Conservation (phyloP, 2,329 filamentous ascomycete genomes). For the Endocalyx cinctus region DNA sequence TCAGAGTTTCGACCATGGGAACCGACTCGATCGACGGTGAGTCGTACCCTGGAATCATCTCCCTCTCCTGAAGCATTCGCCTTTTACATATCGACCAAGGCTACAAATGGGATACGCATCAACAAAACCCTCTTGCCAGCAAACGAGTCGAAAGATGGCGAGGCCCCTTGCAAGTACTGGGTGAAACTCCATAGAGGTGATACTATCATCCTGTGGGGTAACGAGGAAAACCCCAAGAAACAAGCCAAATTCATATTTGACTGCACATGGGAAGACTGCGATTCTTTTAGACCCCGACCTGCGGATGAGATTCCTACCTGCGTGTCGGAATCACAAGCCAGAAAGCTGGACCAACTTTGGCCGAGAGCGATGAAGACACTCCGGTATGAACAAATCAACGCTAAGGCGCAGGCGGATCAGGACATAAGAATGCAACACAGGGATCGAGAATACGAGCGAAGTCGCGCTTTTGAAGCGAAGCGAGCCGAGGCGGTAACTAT, state of each 20-base stretch:
- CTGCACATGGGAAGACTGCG: slow-evolving; percentile 54
- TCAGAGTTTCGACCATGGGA: slow-evolving; percentile 50
- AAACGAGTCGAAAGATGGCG: slow-evolving; percentile 48
- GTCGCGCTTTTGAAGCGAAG: slow-evolving; percentile 43
- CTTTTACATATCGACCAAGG: slow-evolving; percentile 76
- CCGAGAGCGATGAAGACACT: slow-evolving; percentile 40
- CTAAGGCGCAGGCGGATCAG: slow-evolving; percentile 41
- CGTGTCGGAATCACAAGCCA: slow-evolving; percentile 35
- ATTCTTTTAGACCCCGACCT: slow-evolving; percentile 40
- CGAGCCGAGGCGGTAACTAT: slow-evolving; percentile 43
- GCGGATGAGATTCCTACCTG: slow-evolving; percentile 31
- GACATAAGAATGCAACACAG: slow-evolving; percentile 36
- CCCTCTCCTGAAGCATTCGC: slow-evolving; percentile 50
- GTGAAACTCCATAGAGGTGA: slow-evolving; percentile 74
- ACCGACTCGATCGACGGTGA: slow-evolving; percentile 39
- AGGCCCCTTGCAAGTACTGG: slow-evolving; percentile 54
- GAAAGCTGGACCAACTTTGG: slow-evolving; percentile 45
- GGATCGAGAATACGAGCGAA: slow-evolving; percentile 44
- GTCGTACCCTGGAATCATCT: slow-evolving; percentile 27
- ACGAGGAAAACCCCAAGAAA: slow-evolving; percentile 32
- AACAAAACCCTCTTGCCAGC: slow-evolving; percentile 65
- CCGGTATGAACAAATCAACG: slow-evolving; percentile 35
- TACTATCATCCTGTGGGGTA: slow-evolving; percentile 65
- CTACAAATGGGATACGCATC: slow-evolving; percentile 68
- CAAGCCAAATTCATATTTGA: slow-evolving; percentile 46